Percentiles rank a stretch among this genome's conserved stretches.
Evolutionary conservation across 2,329 filamentous ascomycete species (phyloP).

Genomic region (Coccinonectria pachysandricola): DNA sequence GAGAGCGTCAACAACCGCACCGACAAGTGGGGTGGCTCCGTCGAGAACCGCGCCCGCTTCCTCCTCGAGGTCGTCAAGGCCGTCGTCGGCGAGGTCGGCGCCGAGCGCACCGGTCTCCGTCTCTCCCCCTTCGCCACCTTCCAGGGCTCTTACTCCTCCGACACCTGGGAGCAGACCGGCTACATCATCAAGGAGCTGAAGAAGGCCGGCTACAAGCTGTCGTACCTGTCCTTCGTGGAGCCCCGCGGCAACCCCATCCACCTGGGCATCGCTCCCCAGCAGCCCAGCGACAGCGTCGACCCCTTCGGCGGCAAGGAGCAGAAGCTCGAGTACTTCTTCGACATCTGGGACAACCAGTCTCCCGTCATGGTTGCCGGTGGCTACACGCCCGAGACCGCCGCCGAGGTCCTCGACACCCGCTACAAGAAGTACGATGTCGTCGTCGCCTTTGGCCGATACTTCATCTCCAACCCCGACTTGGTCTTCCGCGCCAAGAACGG

Average conservation of each 20-base stretch:
- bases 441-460: constrained; percentile 24
- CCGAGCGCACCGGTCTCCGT: constrained; percentile 41
- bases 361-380: constrained; percentile 24
- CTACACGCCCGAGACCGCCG: constrained; percentile 16
- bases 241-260: constrained; percentile 26
- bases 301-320: constrained; percentile 23
- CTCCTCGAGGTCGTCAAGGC: constrained; percentile 37
- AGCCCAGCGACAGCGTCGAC: no score
- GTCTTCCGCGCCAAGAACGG: constrained; percentile 29
- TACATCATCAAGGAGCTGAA: constrained; percentile 19
- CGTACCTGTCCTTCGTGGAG: constrained; percentile 29
- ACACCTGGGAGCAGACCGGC: constrained; percentile 20
- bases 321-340: constrained; percentile 21
- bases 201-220: constrained; percentile 15
- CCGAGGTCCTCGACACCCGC: constrained; percentile 11
- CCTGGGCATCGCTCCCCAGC: constrained; percentile 19
- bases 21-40: constrained; percentile 43
- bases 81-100: constrained; percentile 33
- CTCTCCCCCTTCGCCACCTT: constrained; percentile 39
- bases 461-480: constrained; percentile 26
- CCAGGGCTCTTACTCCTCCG: constrained; percentile 16
- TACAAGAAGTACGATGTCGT: constrained; percentile 19
- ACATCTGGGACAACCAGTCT: constrained; percentile 22
- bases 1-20: constrained; percentile 39
- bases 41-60: constrained; percentile 43